phyloP scores from a whole-genome alignment of 2,329 filamentous ascomycete species.

The Teratosphaeria gauchensis region DNA sequence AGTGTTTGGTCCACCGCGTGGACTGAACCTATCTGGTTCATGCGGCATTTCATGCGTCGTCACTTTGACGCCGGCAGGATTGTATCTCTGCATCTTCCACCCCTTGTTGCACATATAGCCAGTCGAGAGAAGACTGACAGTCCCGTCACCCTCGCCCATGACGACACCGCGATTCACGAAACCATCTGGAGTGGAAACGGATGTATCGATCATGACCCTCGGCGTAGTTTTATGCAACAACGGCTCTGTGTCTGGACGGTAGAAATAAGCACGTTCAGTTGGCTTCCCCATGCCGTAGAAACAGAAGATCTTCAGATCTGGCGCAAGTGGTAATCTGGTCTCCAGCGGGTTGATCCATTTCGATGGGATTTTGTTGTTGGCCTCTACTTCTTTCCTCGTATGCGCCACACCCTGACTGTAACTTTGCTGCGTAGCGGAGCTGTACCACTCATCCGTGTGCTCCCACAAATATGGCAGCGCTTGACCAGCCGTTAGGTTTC shows the following conservation, averaged over 20 bases:
- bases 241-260: slow-evolving; percentile 60
- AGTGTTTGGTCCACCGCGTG: slow-evolving; percentile 59
- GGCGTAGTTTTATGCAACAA: slow-evolving; percentile 55
- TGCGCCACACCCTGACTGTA: slow-evolving; percentile 88
- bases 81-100: slow-evolving; percentile 89
- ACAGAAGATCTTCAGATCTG: slow-evolving; percentile 88
- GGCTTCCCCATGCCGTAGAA: slow-evolving; percentile 95
- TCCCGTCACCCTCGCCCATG: slow-evolving; percentile 92
- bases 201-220: slow-evolving; percentile 51
- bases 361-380: slow-evolving; percentile 38
- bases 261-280: slow-evolving; percentile 88
- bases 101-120: slow-evolving; percentile 97
- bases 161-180: slow-evolving; percentile 76
- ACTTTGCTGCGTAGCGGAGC: slow-evolving; percentile 56
- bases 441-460: slow-evolving; percentile 78
- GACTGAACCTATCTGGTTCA: slow-evolving; percentile 85
- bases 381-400: slow-evolving; percentile 68
- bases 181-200: slow-evolving; percentile 53
- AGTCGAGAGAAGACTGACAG: slow-evolving; percentile 80
- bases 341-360: slow-evolving; percentile 97
- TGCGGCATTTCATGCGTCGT: slow-evolving; percentile 94
- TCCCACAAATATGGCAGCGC: slow-evolving; percentile 69
- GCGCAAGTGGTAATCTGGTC: slow-evolving; percentile 74
- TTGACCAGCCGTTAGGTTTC: slow-evolving; percentile 72
- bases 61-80: slow-evolving; percentile 71